Percentiles rank a stretch among this genome's conserved stretches.
phyloP scores from a whole-genome alignment of 768 basidiomycete genomes.

The Rhodotorula graminis region DNA sequence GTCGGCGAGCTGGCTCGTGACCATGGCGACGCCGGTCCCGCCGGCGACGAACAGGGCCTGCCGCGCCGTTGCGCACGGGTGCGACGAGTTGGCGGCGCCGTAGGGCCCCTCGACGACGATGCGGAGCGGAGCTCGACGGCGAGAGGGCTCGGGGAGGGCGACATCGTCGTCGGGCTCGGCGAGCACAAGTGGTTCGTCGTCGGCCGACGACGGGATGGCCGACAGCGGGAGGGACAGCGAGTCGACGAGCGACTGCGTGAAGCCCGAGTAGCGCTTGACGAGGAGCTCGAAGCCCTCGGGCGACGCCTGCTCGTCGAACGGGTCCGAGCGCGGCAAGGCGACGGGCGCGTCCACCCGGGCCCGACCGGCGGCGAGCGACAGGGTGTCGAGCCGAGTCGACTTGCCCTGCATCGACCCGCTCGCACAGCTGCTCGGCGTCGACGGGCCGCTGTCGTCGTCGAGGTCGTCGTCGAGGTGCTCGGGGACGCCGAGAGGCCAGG shows the following conservation, averaged over 20 bases:
- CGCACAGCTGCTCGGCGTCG: neutral
- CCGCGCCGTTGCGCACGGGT: neutral
- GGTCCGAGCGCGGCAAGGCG: neutral
- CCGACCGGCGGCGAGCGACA: neutral
- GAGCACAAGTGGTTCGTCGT: neutral
- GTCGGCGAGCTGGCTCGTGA: slow-evolving; percentile 7
- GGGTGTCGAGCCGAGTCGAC: neutral
- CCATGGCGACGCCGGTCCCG: slow-evolving; percentile 6
- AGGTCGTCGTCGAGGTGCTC: neutral
- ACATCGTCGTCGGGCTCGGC: neutral
- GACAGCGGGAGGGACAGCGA: neutral
- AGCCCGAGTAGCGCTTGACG: slow-evolving; percentile 14
- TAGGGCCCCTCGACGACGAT: slow-evolving; percentile 14
- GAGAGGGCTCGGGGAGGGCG: neutral
- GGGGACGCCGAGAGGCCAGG: slow-evolving; percentile 18
- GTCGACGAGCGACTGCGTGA: slow-evolving; percentile 1
- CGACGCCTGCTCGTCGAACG: neutral
- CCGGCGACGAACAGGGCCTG: slow-evolving; percentile 8
- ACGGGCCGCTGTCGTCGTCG: neutral
- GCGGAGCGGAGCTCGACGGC: neutral
- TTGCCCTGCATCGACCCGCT: neutral
- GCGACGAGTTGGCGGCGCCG: neutral
- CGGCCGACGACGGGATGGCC: neutral
- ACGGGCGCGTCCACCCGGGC: no score
- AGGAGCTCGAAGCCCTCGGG: slow-evolving; percentile 4